These are phyloP conservation scores for Pilaira anomala DNA, from an alignment of 192 early-diverging fungal genomes.

Conservation along the genomic window DNA sequence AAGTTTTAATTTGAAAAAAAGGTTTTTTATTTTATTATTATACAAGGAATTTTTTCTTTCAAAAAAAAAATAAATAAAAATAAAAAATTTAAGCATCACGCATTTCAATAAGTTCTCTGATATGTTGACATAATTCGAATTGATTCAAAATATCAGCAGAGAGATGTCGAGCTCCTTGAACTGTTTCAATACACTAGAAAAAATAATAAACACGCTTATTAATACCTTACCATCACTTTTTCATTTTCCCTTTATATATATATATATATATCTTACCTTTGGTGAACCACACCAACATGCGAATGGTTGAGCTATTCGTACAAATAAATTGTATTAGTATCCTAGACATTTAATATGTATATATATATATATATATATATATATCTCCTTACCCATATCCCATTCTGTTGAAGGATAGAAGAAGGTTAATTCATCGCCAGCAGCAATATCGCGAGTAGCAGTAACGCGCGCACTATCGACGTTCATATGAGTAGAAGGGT, in stretches of 20 bases:
- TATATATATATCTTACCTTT: conserved; percentile 21
- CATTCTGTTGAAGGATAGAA: conserved; percentile 64
- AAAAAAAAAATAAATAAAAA: too few species aligned
- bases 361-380: background rate
- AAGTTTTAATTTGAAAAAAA: too few species aligned
- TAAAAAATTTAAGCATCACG: background rate
- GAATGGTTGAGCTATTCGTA: conserved; percentile 45
- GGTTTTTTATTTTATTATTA: too few species aligned
- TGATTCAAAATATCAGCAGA: conserved; percentile 38
- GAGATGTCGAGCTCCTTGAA: conserved; percentile 48
- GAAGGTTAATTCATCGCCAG: conserved; percentile 53
- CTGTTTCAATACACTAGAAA: conserved; percentile 46
- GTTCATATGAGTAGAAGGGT: conserved; percentile 44
- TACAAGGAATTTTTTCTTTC: too few species aligned
- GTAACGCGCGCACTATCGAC: conserved; percentile 40
- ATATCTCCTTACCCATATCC: conserved; percentile 61
- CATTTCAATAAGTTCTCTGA: conserved; percentile 33
- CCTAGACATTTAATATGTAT: background rate
- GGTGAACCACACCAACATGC: conserved; percentile 53
- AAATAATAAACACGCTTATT: too few species aligned
- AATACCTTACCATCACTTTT: background rate
- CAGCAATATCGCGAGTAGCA: conserved; percentile 45
- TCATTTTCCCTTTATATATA: background rate
- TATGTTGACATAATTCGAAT: conserved; percentile 47
- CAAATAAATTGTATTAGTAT: background rate